Evolutionary conservation across 2,329 filamentous ascomycete species (phyloP), one percentile per base, ranked within the genome.

Genomic region (Penicillium sp.): DNA sequence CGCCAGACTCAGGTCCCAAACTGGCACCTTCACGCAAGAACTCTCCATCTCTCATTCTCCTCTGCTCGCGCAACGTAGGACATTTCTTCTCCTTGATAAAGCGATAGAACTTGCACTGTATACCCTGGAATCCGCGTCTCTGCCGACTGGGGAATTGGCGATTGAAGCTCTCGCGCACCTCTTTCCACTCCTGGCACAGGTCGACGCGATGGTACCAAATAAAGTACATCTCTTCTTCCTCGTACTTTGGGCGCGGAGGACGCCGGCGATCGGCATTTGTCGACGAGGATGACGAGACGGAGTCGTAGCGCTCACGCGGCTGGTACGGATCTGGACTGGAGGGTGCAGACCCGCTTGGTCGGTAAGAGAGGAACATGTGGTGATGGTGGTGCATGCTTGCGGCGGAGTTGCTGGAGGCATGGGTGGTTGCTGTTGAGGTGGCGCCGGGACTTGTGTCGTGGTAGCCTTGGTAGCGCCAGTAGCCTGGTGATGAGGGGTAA

Each of bases 81-180:
- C 76, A 73, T 42, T 70, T 72, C 57, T 76, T 72, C 49, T 74
- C 70, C 52, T 72, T 72, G 51, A 78, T 74, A 51, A 76, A 72
- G n/a, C 76, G 73, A 60, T 79, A 79, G 59, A 76, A 78, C 55
- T 76, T 77, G 69, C 76, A 79, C 61, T 79, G 76, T 18, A 79
- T 75, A 0, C 76, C 76, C 54, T 74, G 70, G 60, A 76, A 76
- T 5, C 70, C 70, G 13, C 70, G 65, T 21, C 71, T 65, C 57
- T 72, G 71, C 15, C 71, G 69, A 12, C 60, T 63, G 16, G 73
- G 71, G 49, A 78, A 79, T 51, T 76, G 74, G 0, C 59, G 63
- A 57, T 75, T 74, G 57, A 76, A 79, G 50, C 68, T 70, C 48
- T 74, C 69, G 24, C 71, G 69, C 21, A 78, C 72, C 54, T 75